Conservation (phyloP, 257 asterid genomes). For the Scutellaria baicalensis region DNA sequence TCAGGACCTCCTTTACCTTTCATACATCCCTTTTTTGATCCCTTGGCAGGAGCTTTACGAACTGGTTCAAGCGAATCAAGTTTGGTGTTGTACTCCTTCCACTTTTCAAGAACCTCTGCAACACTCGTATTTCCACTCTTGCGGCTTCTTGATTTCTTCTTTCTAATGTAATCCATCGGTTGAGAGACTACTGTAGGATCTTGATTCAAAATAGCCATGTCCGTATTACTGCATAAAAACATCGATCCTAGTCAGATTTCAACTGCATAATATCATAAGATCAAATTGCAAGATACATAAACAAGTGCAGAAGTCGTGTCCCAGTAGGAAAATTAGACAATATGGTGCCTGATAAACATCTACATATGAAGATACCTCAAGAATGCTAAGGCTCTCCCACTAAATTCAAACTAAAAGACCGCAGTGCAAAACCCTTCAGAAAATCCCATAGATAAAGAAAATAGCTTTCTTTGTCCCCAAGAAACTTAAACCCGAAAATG, state of each 20-base stretch:
- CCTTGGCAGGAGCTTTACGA: slow-evolving; percentile 51
- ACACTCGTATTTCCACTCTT: slow-evolving; percentile 27
- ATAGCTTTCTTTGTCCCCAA: not conserved
- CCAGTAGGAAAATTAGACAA: not conserved
- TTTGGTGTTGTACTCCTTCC: slow-evolving; percentile 44
- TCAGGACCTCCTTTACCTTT: slow-evolving; percentile 67
- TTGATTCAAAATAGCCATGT: slow-evolving; percentile 19
- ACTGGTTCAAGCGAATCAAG: slow-evolving; percentile 17
- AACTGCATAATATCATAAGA: not conserved
- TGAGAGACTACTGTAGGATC: not conserved
- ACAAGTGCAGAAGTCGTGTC: not conserved
- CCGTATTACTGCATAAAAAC: slow-evolving; percentile 10
- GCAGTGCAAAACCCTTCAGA: not conserved
- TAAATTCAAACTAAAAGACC: not conserved
- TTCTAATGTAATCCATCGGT: slow-evolving; percentile 14
- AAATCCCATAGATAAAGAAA: not conserved
- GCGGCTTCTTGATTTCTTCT: slow-evolving; percentile 41
- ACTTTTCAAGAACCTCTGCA: slow-evolving; percentile 39
- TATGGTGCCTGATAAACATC: not conserved
- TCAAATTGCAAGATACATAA: not conserved
- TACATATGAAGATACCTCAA: not conserved
- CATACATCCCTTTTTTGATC: slow-evolving; percentile 65
- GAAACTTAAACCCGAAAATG: not conserved
- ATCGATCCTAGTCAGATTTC: not conserved
- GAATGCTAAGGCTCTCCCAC: too few species aligned